Evolutionary conservation across 371 early-diverging fungal species (phyloP).

Genomic region (Rhizopus stolonifer): DNA sequence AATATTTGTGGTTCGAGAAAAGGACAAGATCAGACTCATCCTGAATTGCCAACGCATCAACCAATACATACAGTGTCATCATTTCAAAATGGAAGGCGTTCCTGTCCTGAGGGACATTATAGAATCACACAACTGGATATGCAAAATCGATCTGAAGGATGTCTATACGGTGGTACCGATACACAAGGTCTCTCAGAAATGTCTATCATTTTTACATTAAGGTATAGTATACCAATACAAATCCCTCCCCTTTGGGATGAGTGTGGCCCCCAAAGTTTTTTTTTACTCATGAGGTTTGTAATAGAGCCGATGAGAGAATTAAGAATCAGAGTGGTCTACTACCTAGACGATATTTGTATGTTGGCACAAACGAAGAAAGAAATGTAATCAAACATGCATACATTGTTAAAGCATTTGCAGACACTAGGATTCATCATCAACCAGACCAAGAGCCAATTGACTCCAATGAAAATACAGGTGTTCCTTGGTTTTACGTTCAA

Average conservation of each 20-base stretch:
- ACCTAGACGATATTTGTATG: constrained; percentile 2
- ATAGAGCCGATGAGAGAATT: neutral
- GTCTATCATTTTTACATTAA: constrained; percentile 7
- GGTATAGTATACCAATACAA: constrained; percentile 14
- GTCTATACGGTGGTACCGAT: constrained; percentile 6
- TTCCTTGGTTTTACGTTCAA: constrained; percentile 4
- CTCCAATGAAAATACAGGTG: neutral
- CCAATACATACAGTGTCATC: neutral
- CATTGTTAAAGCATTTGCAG: neutral
- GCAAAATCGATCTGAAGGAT: constrained; percentile 16
- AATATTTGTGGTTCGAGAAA: constrained; percentile 8
- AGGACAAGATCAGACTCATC: neutral
- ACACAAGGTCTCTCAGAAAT: constrained; percentile 4
- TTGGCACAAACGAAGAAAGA: neutral
- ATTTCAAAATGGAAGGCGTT: constrained; percentile 19
- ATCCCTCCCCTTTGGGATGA: constrained; percentile 13
- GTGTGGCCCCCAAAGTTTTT: constrained; percentile 1
- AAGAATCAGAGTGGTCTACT: constrained; percentile 1
- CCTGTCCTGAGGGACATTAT: constrained; percentile 10
- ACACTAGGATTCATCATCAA: constrained; percentile 7
- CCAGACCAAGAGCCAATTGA: neutral
- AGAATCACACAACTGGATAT: constrained; percentile 2
- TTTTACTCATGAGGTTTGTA: neutral
- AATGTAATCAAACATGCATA: neutral
- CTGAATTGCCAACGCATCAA: constrained; percentile 1